Percentiles rank a stretch among this genome's conserved stretches.
These are phyloP conservation scores for Candida broadrunensis DNA, from an alignment of 805 yeast genomes.

Conservation along the genomic window DNA sequence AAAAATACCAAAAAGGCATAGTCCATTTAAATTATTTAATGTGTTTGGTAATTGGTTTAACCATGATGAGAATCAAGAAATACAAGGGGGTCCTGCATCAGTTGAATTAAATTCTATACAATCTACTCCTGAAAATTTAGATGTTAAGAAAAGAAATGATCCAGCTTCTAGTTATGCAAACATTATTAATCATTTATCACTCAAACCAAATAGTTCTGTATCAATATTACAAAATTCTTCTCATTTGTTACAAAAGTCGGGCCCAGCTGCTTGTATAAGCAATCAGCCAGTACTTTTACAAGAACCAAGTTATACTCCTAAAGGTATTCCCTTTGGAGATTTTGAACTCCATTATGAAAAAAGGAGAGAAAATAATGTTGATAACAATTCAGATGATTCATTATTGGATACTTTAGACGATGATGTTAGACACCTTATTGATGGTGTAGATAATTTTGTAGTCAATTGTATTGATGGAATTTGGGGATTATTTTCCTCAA, in stretches of 20 bases:
- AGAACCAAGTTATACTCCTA: conserved; percentile 16
- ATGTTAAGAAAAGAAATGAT: neutral
- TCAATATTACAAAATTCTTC: conserved; percentile 6
- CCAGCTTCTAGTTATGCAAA: conserved; percentile 1
- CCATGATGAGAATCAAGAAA: neutral
- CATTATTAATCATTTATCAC: conserved; percentile 4
- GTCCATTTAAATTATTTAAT: conserved; percentile 1
- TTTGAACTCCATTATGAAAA: conserved; percentile 15
- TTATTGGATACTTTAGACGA: conserved; percentile 8
- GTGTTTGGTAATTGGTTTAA: conserved; percentile 8
- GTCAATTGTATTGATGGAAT: conserved; percentile 10
- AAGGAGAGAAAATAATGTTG: conserved; percentile 1
- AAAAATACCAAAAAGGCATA: neutral
- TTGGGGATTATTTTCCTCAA: conserved; percentile 7
- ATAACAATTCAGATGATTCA: conserved; percentile 8
- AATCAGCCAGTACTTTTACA: conserved; percentile 4
- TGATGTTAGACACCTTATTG: conserved; percentile 15
- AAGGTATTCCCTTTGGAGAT: conserved; percentile 20
- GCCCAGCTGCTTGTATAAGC: conserved; percentile 1
- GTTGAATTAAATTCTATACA: neutral
- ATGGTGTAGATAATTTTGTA: conserved; percentile 17
- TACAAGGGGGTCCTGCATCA: neutral
- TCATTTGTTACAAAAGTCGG: neutral
- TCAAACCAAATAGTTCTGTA: conserved; percentile 15
- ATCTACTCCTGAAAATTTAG: neutral